A percentile compares a stretch with the other conserved stretches of the same genome.
Evolutionary conservation across 2,329 filamentous ascomycete species (phyloP).

Genomic region (Exophiala sp.): DNA sequence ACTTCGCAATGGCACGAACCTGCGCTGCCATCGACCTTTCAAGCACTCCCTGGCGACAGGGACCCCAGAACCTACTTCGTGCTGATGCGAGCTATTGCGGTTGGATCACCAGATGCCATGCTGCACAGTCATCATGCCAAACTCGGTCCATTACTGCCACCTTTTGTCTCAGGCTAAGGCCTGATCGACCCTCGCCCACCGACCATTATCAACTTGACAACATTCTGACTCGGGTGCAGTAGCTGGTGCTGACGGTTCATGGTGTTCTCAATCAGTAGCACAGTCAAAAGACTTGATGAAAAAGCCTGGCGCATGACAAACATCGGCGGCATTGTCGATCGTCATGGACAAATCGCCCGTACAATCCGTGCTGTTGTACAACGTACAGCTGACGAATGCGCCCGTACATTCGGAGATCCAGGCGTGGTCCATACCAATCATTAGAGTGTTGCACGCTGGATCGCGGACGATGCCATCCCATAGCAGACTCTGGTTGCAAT

Average conservation of each 20-base stretch:
- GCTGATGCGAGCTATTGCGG: no score
- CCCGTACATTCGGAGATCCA: slow-evolving; percentile 15
- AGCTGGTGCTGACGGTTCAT: neutral
- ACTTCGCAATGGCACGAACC: no score
- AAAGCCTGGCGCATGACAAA: slow-evolving; percentile 5
- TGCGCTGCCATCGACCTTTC: no score
- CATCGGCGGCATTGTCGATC: slow-evolving; percentile 2
- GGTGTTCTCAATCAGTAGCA: neutral
- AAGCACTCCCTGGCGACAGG: no score
- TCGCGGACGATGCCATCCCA: neutral
- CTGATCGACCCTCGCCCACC: no score
- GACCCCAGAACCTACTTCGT: no score
- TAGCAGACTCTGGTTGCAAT: neutral
- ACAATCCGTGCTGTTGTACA: slow-evolving; percentile 5
- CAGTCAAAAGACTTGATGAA: slow-evolving; percentile 1
- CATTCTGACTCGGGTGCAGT: no score
- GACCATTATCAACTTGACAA: no score
- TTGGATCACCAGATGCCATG: no score
- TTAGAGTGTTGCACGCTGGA: neutral
- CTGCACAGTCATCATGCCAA: no score
- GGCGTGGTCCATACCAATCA: slow-evolving; percentile 5
- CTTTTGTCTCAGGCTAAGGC: no score
- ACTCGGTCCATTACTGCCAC: no score
- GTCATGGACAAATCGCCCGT: neutral
- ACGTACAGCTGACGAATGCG: slow-evolving; percentile 6